A percentile compares a stretch with the other conserved stretches of the same genome.
These are phyloP conservation scores for Calonectria henricotiae DNA, from an alignment of 2,329 filamentous ascomycete species.

Conservation along the genomic window DNA sequence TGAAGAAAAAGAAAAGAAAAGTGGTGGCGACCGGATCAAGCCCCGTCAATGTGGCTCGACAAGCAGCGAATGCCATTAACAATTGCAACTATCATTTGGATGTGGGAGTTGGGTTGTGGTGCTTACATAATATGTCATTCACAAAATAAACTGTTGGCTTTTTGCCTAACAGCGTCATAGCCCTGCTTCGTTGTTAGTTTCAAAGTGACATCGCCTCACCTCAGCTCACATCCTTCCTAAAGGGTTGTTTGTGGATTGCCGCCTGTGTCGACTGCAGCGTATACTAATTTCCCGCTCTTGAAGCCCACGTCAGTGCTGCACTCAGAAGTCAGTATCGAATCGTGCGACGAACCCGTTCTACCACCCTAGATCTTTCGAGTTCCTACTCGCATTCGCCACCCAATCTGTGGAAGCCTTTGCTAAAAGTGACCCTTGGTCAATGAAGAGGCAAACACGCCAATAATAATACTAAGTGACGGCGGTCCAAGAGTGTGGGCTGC, in stretches of 20 bases:
- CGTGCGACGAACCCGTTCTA: constrained; percentile 37
- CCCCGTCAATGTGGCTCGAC: not conserved
- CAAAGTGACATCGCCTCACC: constrained; percentile 7
- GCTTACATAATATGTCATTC: constrained; percentile 49
- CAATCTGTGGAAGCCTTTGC: constrained; percentile 35
- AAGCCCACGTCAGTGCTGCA: not conserved
- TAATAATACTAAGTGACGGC: constrained; percentile 24
- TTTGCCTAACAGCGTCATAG: constrained; percentile 29
- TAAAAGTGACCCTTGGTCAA: constrained; percentile 4
- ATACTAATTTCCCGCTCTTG: constrained; percentile 3
- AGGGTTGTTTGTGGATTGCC: not conserved
- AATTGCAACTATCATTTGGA: not conserved
- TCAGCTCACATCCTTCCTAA: not conserved
- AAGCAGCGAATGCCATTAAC: not conserved
- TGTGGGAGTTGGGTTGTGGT: not conserved
- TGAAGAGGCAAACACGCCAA: constrained; percentile 20
- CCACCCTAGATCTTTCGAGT: constrained; percentile 36
- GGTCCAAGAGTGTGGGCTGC: constrained; percentile 26
- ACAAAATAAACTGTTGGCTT: constrained; percentile 47
- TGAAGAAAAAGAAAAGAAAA: not conserved
- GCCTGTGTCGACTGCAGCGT: not conserved
- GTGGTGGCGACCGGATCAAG: not conserved
- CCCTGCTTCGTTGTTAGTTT: constrained; percentile 13
- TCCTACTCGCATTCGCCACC: constrained; percentile 49
- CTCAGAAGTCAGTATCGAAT: constrained; percentile 38